Evolutionary conservation across 345 rosid species (phyloP).

Genomic region (Firmiana major): DNA sequence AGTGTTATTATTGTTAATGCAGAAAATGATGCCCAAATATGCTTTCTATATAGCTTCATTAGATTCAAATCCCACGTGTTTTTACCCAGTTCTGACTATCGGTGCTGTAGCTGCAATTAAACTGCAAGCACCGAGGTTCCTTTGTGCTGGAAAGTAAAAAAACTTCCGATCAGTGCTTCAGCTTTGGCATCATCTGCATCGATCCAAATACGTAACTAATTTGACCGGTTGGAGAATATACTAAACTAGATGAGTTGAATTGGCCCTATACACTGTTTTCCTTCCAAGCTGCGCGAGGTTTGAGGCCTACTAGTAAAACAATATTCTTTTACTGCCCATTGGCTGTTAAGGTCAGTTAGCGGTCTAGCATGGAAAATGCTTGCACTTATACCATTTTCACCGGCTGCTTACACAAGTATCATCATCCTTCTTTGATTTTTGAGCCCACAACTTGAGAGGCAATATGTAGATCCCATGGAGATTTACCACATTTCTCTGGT

Average conservation of each 20-base stretch:
- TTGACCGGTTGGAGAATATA: background rate
- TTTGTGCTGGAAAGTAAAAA: background rate
- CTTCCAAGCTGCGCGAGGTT: background rate
- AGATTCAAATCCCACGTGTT: constrained; percentile 12
- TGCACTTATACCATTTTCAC: background rate
- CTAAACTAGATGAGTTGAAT: background rate
- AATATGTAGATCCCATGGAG: background rate
- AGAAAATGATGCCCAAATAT: background rate
- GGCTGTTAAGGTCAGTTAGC: background rate
- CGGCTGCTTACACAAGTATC: background rate
- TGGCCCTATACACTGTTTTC: background rate
- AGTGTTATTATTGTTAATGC: background rate
- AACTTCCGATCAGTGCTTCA: background rate
- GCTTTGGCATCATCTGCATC: background rate
- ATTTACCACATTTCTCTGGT: background rate
- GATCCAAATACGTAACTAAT: background rate
- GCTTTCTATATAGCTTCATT: background rate
- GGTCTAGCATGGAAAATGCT: background rate
- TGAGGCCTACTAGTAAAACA: background rate
- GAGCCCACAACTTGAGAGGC: background rate
- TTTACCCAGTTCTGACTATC: background rate
- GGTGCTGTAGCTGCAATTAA: background rate
- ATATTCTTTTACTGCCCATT: background rate
- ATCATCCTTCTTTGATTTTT: background rate
- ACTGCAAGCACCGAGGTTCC: background rate